Evolutionary conservation across 2,329 filamentous ascomycete genomes (phyloP), one percentile per base, ranked within the genome.

Genomic region (Fusarium sororula): DNA sequence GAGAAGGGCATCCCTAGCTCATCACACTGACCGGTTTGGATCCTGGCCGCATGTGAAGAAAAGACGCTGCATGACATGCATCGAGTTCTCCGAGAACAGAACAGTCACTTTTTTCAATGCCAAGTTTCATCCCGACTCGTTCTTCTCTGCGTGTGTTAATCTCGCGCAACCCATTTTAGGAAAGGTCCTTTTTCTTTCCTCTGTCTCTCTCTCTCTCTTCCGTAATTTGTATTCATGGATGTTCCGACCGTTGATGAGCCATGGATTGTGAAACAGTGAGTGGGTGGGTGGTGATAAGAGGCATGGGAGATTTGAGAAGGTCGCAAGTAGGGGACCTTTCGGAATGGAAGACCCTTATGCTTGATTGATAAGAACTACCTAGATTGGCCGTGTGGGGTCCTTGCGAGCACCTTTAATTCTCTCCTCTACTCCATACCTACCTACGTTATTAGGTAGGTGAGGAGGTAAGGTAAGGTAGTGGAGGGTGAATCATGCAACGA

Each of bases 31-130:
- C 55, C 54, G 54, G 47, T 45, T 66, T 42, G 30, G 51, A 47
- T 35, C 53, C 30, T 47, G 50, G 50, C 57, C 50, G 57, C 67
- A 70, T 70, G 66, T 70, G 67, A 65, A 59, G 26, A 24, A 70
- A 22, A 35, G 17, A 42, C 37, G 51, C 51, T 70, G 67, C 54
- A 62, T 55, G 68, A 55, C 66, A 51, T 70, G 42, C 60, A 66
- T 66, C 60, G 26, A 55, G 42, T 41, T 17, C 58, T 22, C 35
- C 41, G 22, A 62, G 32, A 45, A 48, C 30, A 63, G 37, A 45
- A 48, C 30, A 63, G 32, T 45, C 50, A 24, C 45, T 53, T 22
- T 41, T 39, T 66, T 13, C 28, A 24, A 45, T 24, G 47, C 41
- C 54, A 67, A 55, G 48, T 41, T 57, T 32, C 35, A 35, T 69